Percentiles rank a stretch among this genome's conserved stretches.
Conservation (phyloP, 2,329 filamentous ascomycete species). For the Verticillium albo-atrum region DNA sequence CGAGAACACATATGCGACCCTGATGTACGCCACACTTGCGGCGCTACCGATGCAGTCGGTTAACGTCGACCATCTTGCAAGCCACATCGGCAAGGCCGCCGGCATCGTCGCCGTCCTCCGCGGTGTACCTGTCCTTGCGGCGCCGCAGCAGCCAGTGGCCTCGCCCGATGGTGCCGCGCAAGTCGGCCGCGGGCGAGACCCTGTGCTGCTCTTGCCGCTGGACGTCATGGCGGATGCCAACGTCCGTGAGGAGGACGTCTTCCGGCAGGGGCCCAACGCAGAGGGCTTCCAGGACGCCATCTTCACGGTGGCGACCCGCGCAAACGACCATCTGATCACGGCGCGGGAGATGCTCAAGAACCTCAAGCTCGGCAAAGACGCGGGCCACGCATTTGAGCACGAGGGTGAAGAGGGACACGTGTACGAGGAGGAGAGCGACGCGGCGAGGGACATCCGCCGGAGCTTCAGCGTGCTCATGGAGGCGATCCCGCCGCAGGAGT, state of each 20-base stretch:
- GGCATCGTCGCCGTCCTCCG: slow-evolving; percentile 85
- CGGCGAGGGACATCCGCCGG: slow-evolving; percentile 41
- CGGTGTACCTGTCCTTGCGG: slow-evolving; percentile 83
- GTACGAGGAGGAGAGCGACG: slow-evolving; percentile 36
- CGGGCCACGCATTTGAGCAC: slow-evolving; percentile 88
- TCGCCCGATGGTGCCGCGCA: slow-evolving; percentile 30
- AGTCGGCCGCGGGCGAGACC: slow-evolving; percentile 28
- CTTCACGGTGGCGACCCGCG: slow-evolving; percentile 86
- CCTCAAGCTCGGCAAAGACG: slow-evolving; percentile 65
- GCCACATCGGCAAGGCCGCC: slow-evolving; percentile 89
- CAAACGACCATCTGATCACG: slow-evolving; percentile 93
- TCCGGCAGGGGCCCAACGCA: slow-evolving; percentile 73
- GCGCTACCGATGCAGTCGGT: slow-evolving; percentile 75
- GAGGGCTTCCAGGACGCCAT: slow-evolving; percentile 82
- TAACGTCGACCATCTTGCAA: slow-evolving; percentile 86
- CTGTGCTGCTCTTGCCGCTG: slow-evolving; percentile 70
- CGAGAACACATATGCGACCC: slow-evolving; percentile 89
- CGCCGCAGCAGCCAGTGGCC: slow-evolving; percentile 54
- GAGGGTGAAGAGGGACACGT: slow-evolving; percentile 67
- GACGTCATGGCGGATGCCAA: slow-evolving; percentile 83
- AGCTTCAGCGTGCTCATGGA: slow-evolving; percentile 80
- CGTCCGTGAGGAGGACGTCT: slow-evolving; percentile 84
- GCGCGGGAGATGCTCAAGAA: slow-evolving; percentile 87
- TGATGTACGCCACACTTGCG: slow-evolving; percentile 84
- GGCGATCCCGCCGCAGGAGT: slow-evolving; percentile 71